Percentiles rank a stretch among this genome's conserved stretches.
Evolutionary conservation across 179 eudicot genomes (phyloP).

Genomic region (Carnegiea gigantea): DNA sequence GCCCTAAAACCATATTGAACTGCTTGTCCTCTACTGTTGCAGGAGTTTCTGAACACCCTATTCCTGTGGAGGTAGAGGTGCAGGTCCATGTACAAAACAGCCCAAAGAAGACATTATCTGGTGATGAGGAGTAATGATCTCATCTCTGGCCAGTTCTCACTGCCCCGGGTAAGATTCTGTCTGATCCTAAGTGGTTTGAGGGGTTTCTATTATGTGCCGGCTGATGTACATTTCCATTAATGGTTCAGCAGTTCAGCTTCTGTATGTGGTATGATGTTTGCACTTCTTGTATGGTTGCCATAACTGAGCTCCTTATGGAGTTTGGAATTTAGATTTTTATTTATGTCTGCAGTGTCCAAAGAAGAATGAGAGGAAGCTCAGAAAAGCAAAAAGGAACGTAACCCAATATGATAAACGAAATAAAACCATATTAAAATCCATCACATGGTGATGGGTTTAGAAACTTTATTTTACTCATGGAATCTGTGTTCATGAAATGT

Average conservation of each 20-base stretch:
- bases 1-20: neutral
- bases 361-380: no score
- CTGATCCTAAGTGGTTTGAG: slow-evolving; percentile 5
- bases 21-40: neutral
- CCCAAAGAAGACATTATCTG: slow-evolving; percentile 12
- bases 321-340: neutral
- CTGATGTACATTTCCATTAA: neutral
- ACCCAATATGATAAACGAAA: no score
- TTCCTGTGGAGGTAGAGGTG: slow-evolving; percentile 20
- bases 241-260: neutral
- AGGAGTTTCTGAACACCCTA: slow-evolving; percentile 13
- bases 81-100: slow-evolving; percentile 5
- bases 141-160: slow-evolving; percentile 17
- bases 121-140: slow-evolving; percentile 27
- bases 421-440: no score
- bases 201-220: neutral
- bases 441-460: neutral
- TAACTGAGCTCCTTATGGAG: neutral
- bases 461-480: no score
- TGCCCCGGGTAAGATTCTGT: slow-evolving; percentile 15
- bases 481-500: no score
- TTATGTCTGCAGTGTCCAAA: neutral
- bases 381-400: no score
- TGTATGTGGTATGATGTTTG: neutral
- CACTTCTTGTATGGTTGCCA: neutral